Evolutionary conservation across 805 yeast species (phyloP).

Genomic region (Zygosaccharomyces bailii): DNA sequence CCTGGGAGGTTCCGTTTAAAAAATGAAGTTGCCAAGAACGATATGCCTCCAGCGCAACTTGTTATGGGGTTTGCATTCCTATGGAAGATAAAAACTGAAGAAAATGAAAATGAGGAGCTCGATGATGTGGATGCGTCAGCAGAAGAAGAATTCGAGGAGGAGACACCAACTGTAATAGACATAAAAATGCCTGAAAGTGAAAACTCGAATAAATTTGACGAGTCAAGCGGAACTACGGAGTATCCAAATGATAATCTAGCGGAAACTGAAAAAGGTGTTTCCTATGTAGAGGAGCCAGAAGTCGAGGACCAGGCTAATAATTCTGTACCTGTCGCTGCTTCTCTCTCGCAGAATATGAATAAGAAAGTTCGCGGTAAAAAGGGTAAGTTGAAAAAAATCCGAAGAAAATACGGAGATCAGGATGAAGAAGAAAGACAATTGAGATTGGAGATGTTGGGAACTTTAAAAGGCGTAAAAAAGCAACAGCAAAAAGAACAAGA

Average conservation of each 20-base stretch:
- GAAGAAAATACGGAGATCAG: slow-evolving; percentile 80
- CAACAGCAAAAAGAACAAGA: slow-evolving; percentile 38
- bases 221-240: neutral
- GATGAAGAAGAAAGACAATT: slow-evolving; percentile 81
- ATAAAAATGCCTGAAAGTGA: neutral
- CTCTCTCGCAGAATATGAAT: slow-evolving; percentile 30
- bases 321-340: slow-evolving; percentile 11
- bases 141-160: slow-evolving; percentile 11
- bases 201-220: neutral
- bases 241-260: neutral
- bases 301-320: slow-evolving; percentile 5
- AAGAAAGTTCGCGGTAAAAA: slow-evolving; percentile 76
- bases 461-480: slow-evolving; percentile 56
- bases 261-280: neutral
- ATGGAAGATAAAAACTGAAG: slow-evolving; percentile 59
- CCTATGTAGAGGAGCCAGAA: slow-evolving; percentile 1
- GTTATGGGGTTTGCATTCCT: slow-evolving; percentile 87
- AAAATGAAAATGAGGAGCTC: slow-evolving; percentile 13
- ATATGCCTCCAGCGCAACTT: slow-evolving; percentile 74
- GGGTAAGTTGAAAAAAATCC: slow-evolving; percentile 77
- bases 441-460: slow-evolving; percentile 80
- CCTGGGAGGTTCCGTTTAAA: slow-evolving; percentile 59
- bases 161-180: slow-evolving; percentile 7
- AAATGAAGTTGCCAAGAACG: slow-evolving; percentile 50
- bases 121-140: slow-evolving; percentile 9